phyloP scores from a whole-genome alignment of 805 yeast species.

The Schizosaccharomyces pombe region DNA sequence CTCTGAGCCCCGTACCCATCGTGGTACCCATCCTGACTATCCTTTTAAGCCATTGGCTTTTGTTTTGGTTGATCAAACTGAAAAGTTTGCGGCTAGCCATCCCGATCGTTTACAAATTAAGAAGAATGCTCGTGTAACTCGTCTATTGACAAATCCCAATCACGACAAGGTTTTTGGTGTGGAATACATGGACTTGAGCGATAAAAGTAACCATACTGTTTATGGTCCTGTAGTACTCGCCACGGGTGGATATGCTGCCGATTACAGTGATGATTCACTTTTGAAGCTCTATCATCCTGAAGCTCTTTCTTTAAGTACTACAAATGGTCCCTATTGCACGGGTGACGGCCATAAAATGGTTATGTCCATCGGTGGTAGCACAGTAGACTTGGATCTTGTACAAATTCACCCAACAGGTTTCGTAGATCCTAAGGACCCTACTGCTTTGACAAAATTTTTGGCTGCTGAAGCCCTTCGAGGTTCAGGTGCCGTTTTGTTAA shows the following conservation, averaged over 20 bases:
- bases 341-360: slow-evolving; percentile 40
- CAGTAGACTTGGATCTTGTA: slow-evolving; percentile 40
- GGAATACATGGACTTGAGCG: slow-evolving; percentile 16
- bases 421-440: slow-evolving; percentile 29
- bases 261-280: slow-evolving; percentile 27
- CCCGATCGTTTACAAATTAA: slow-evolving; percentile 22
- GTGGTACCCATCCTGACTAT: slow-evolving; percentile 42
- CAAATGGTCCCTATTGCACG: slow-evolving; percentile 38
- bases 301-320: slow-evolving; percentile 30
- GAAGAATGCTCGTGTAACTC: slow-evolving; percentile 23
- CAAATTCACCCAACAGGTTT: slow-evolving; percentile 51
- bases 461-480: slow-evolving; percentile 49
- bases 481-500: slow-evolving; percentile 38
- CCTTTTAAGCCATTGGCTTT: slow-evolving; percentile 48
- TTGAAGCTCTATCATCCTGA: slow-evolving; percentile 36
- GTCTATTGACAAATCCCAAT: slow-evolving; percentile 17
- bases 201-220: slow-evolving; percentile 13
- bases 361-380: slow-evolving; percentile 27
- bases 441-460: slow-evolving; percentile 27
- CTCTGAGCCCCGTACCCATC: slow-evolving; percentile 55
- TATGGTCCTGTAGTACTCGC: slow-evolving; percentile 38
- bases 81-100: slow-evolving; percentile 21
- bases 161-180: slow-evolving; percentile 20
- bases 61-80: slow-evolving; percentile 27
- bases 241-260: slow-evolving; percentile 48